Evolutionary conservation across 23 red algal genomes (phyloP).

Genomic region (Gracilaria domingensis): DNA sequence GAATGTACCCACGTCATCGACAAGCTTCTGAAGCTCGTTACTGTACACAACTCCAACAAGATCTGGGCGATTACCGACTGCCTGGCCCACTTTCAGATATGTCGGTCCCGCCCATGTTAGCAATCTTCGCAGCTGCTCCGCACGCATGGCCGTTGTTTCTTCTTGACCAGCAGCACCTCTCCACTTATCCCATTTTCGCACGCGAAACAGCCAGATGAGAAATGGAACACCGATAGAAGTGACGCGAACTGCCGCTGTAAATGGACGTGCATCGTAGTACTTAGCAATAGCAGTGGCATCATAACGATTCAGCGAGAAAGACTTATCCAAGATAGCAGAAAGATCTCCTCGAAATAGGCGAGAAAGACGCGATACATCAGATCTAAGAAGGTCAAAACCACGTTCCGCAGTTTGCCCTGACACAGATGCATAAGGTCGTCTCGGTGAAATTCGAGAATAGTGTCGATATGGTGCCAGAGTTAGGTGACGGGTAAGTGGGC

Average conservation of each 20-base stretch:
- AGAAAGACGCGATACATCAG: slow-evolving; percentile 58
- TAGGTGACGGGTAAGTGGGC: slow-evolving; percentile 15
- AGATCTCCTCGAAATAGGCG: slow-evolving; percentile 62
- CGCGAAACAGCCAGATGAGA: slow-evolving; percentile 62
- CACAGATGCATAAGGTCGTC: slow-evolving; percentile 28
- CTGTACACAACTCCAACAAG: slow-evolving; percentile 77
- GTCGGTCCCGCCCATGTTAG: slow-evolving; percentile 72
- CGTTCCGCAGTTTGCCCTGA: slow-evolving; percentile 33
- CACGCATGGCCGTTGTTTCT: slow-evolving; percentile 30
- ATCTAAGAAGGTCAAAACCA: slow-evolving; percentile 53
- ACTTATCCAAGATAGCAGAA: slow-evolving; percentile 35
- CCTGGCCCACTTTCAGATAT: slow-evolving; percentile 89
- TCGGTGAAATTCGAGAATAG: background rate
- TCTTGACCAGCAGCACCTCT: slow-evolving; percentile 4
- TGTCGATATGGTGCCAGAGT: background rate
- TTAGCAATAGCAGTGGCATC: slow-evolving; percentile 49
- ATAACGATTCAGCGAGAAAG: slow-evolving; percentile 51
- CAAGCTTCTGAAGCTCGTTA: slow-evolving; percentile 84
- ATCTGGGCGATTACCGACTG: slow-evolving; percentile 89
- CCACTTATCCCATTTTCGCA: slow-evolving; percentile 56
- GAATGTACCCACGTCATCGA: slow-evolving; percentile 90
- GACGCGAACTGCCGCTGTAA: slow-evolving; percentile 41
- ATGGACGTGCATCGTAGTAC: slow-evolving; percentile 78
- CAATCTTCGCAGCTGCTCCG: slow-evolving; percentile 73
- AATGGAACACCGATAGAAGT: slow-evolving; percentile 72